Evolutionary conservation across 2,329 filamentous ascomycete species (phyloP).

Genomic region (Fusarium lateritium): DNA sequence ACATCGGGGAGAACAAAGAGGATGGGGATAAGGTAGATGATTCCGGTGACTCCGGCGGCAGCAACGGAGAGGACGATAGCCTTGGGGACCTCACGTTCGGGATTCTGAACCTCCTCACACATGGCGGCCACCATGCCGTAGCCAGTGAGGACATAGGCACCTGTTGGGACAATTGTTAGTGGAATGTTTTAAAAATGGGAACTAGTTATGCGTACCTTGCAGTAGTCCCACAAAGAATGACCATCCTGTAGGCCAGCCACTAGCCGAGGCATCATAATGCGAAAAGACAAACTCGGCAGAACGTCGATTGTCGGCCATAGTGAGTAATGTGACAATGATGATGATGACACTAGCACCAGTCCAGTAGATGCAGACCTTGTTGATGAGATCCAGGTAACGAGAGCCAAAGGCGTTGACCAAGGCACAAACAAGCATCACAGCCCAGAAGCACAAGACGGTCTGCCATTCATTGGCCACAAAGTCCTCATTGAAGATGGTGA

Average conservation of each 20-base stretch:
- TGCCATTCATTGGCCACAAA: conserved; percentile 77
- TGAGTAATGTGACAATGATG: conserved; percentile 78
- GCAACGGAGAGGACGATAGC: conserved; percentile 77
- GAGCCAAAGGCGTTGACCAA: conserved; percentile 76
- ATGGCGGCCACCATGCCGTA: conserved; percentile 69
- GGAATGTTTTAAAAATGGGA: neutral
- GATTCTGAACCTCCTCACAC: conserved; percentile 74
- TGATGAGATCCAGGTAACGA: conserved; percentile 74
- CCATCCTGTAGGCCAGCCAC: conserved; percentile 78
- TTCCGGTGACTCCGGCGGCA: conserved; percentile 76
- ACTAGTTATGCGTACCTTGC: conserved; percentile 59
- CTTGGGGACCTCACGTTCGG: conserved; percentile 73
- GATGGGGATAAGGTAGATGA: conserved; percentile 77
- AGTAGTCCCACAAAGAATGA: conserved; percentile 70
- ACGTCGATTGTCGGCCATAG: conserved; percentile 75
- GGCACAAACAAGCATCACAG: conserved; percentile 74
- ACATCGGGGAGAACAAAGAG: conserved; percentile 83
- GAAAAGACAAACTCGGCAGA: conserved; percentile 76
- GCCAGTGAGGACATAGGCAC: conserved; percentile 60
- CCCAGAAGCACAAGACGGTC: conserved; percentile 82
- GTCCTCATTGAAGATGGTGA: conserved; percentile 74
- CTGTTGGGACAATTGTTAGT: conserved; percentile 43
- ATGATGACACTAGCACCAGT: conserved; percentile 77
- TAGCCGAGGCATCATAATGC: conserved; percentile 76
- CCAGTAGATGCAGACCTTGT: conserved; percentile 81